Evolutionary conservation across 192 early-diverging fungal species (phyloP).

Genomic region (Rhizophagus clarus): DNA sequence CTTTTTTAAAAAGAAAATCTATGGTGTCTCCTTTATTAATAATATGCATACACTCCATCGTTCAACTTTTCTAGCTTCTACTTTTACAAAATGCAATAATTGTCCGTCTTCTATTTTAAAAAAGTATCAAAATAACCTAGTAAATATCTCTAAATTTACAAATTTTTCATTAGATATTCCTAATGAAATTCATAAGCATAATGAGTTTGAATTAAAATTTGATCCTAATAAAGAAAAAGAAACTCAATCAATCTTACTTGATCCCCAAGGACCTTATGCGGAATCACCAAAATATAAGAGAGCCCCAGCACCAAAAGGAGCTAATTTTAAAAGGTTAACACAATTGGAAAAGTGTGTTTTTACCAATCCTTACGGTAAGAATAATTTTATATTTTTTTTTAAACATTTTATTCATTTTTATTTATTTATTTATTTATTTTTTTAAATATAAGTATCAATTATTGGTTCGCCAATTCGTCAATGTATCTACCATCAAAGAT

Average conservation of each 20-base stretch:
- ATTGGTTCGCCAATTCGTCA: not conserved
- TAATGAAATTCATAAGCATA: no score
- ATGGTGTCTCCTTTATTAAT: no score
- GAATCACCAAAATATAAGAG: conserved; percentile 8
- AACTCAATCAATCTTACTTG: conserved; percentile 1
- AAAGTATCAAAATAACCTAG: not conserved
- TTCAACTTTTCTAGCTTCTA: not conserved
- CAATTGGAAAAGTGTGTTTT: not conserved
- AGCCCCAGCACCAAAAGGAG: not conserved
- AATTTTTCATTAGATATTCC: not conserved
- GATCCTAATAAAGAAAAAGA: no score
- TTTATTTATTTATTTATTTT: not conserved
- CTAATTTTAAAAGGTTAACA: not conserved
- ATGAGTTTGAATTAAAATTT: not conserved
- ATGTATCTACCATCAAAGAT: conserved; percentile 18
- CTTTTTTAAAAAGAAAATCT: no score
- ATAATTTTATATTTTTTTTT: not conserved
- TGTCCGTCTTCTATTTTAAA: not conserved
- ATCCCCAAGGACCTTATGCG: not conserved
- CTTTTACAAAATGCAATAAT: not conserved
- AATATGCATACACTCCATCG: not conserved
- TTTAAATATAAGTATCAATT: not conserved
- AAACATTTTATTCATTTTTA: not conserved
- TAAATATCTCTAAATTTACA: not conserved
- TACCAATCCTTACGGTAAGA: not conserved